Evolutionary conservation across 805 yeast genomes (phyloP), one percentile per base, ranked within the genome.

Genomic region (Cyberlindnera meyerae): DNA sequence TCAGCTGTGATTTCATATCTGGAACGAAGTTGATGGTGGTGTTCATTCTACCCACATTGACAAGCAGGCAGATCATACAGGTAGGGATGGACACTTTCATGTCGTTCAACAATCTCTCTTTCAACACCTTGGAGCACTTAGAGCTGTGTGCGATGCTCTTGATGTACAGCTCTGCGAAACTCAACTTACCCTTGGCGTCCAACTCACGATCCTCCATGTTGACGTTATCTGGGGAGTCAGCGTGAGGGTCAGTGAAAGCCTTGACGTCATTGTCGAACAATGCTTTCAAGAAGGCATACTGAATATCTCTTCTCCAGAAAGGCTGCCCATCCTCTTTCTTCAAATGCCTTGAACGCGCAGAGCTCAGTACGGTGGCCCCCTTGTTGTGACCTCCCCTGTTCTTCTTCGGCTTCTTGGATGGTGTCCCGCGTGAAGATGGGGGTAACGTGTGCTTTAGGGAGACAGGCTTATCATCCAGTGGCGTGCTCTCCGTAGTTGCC

Each of bases 1-100:
- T 71, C 44, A 90, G 69, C 47, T 88, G 90, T 0, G 96, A 86
- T 49, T 87, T 81, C 97, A 90, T 90, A 54, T 88, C 97, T 16
- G 94, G 86, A 39, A 87, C 95, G 55, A 90, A 83, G 61, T 90
- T 90, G 35, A 90, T 80, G 3, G 97, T 90, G 2, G 98, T 90
- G 64, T 90, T 90, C 78, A 90, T 77, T 44, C 97, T 70, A 8
- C 97, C 97, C 37, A 89, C 77, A 55, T 90, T 90, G 13, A 90
- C 97, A 42, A 90, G 66, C 26, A 90, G 61, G 46, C 96, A 87
- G 24, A 87, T 80, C 70, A 86, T 77, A 37, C 86, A 82, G 15
- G 85, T 84, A 13, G 86, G 76, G 27, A 77, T 65, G 1, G 86
- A 83, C 60, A 73, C 69, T 28, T 74, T 73, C 43, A 69, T 71